Percentiles rank a stretch among this genome's conserved stretches.
phyloP scores from a whole-genome alignment of 257 asterid genomes.

The Primulina huaijiensis region DNA sequence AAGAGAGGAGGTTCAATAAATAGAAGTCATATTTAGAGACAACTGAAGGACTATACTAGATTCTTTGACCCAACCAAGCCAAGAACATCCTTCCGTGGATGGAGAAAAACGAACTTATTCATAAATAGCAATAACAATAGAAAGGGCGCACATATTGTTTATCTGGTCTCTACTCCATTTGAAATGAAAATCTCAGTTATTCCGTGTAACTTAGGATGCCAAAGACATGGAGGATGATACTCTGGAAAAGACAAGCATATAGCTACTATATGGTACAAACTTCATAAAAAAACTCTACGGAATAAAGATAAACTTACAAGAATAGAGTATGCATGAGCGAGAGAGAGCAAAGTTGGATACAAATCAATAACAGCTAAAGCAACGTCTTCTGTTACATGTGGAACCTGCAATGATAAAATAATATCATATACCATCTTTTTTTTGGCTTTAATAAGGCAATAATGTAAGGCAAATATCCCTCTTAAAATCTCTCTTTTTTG shows the following conservation, averaged over 20 bases:
- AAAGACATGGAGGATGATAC: no score
- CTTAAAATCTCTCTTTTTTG: neutral
- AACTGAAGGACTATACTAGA: neutral
- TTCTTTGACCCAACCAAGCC: neutral
- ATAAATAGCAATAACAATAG: neutral
- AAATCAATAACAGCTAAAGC: conserved; percentile 83
- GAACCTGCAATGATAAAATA: conserved; percentile 59
- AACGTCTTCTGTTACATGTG: conserved; percentile 88
- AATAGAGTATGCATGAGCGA: conserved; percentile 71
- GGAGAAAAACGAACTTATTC: neutral
- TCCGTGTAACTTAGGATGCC: no score
- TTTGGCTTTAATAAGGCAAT: neutral
- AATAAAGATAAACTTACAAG: conserved; percentile 55
- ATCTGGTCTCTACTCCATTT: no score
- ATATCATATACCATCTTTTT: neutral
- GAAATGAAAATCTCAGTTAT: no score
- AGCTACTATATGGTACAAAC: conserved; percentile 3
- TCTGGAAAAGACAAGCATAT: neutral
- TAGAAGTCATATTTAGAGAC: neutral
- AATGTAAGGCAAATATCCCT: neutral
- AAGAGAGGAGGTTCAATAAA: neutral
- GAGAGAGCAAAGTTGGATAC: conserved; percentile 83
- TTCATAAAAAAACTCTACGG: neutral
- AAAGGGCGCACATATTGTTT: neutral
- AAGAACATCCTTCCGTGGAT: neutral